phyloP scores from a whole-genome alignment of 768 basidiomycete genomes.

The Kwoniella pini region DNA sequence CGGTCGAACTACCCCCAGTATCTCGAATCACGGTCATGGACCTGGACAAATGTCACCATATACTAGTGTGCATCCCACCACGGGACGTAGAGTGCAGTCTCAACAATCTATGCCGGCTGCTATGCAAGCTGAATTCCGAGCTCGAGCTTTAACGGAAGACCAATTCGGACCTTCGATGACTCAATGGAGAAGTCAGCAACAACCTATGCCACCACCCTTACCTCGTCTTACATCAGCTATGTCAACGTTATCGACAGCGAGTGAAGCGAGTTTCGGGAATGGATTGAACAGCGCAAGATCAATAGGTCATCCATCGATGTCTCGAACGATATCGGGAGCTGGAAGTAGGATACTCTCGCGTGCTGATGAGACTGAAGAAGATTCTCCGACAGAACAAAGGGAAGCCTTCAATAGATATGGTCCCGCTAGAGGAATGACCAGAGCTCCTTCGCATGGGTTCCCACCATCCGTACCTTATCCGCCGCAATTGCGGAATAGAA shows the following conservation, averaged over 20 bases:
- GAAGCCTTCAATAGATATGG: conserved; percentile 24
- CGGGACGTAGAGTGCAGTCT: conserved; percentile 62
- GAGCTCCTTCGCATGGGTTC: conserved; percentile 39
- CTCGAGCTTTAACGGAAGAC: conserved; percentile 71
- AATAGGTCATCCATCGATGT: conserved; percentile 4
- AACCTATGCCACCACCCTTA: conserved; percentile 52
- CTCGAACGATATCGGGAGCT: conserved; percentile 19
- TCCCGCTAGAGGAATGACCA: conserved; percentile 33
- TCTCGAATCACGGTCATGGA: conserved; percentile 19
- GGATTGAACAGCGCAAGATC: conserved; percentile 2
- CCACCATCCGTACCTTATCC: conserved; percentile 28
- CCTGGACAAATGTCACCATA: conserved; percentile 12
- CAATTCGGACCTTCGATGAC: conserved; percentile 65
- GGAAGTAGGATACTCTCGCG: conserved; percentile 21
- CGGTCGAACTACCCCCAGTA: conserved; percentile 43
- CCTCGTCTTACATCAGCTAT: conserved; percentile 49
- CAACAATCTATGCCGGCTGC: conserved; percentile 65
- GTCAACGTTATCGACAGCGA: conserved; percentile 44
- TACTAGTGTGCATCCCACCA: conserved; percentile 74
- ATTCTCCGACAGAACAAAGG: conserved; percentile 22
- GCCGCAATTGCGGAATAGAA: conserved; percentile 54
- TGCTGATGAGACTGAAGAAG: conserved; percentile 41
- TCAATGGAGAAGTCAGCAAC: conserved; percentile 65
- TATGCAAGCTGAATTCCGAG: conserved; percentile 61
- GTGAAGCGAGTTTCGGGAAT: conserved; percentile 41